Evolutionary conservation across 441 rosid species (phyloP).

Genomic region (Pelargonium fulgidum): DNA sequence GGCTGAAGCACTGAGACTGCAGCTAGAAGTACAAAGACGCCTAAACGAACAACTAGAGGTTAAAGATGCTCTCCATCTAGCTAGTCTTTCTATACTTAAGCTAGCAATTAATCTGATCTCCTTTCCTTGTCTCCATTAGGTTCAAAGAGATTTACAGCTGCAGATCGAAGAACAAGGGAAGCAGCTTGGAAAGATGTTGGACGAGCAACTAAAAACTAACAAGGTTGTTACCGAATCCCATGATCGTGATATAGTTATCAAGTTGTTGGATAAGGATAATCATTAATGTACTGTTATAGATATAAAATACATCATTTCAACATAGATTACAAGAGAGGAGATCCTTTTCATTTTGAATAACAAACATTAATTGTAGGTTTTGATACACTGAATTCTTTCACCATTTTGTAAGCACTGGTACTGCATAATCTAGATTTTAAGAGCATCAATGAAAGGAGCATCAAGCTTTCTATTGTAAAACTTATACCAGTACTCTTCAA

Average conservation of each 20-base stretch:
- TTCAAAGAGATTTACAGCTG: constrained; percentile 28
- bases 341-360: background rate
- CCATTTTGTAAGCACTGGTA: background rate
- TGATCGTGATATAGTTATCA: background rate
- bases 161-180: constrained; percentile 34
- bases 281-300: background rate
- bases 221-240: constrained; percentile 4
- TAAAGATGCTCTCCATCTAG: background rate
- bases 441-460: constrained; percentile 26
- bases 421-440: constrained; percentile 18
- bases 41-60: constrained; percentile 7
- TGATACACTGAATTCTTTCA: background rate
- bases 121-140: constrained; percentile 9
- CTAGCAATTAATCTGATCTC: background rate
- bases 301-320: background rate
- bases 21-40: constrained; percentile 10
- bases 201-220: constrained; percentile 15
- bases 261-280: background rate
- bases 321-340: constrained; percentile 5
- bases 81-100: too few relatives aligned
- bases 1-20: constrained; percentile 22
- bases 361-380: background rate
- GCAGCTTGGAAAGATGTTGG: constrained; percentile 29
- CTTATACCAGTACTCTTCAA: constrained; percentile 19
- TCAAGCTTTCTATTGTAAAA: constrained; percentile 25